Evolutionary conservation across 768 basidiomycete species (phyloP), one percentile per base, ranked within the genome.

Genomic region (Daedalea quercina): DNA sequence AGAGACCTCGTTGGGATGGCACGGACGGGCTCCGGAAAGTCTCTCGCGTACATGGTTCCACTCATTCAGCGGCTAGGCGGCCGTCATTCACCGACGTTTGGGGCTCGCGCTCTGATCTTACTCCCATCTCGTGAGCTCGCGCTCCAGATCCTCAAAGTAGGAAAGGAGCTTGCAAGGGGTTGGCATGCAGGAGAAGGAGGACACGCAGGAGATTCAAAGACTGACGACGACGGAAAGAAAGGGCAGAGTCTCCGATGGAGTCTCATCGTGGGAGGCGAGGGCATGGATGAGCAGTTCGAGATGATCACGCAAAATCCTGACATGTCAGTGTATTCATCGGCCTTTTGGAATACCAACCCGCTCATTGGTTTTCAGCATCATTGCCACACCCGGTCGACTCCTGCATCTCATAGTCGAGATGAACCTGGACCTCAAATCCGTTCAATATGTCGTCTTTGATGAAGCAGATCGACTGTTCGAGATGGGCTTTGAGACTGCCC

Each of bases 381-480:
- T 99, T 59, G 95, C 96, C 22, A 99, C 96, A 11, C 96, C 96
- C 17, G 96, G 96, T 54, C 93, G 96, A 57, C 76, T 99, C 31
- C 81, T 99, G n/a, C 96, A 99, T 71, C 78, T 99, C 22, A 78
- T 90, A 48, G 90, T 98, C 47, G 96, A 99, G 72, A 98, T 98
- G 95, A 89, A 88, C 56, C 73, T 96, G 46, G 92, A 95, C 64
- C 75, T 99, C 24, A 82, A 87, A 47, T 85, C 88, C 0, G 76
- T 94, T 4, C 84, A 94, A 69, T 92, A 90, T 54, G 82, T 94
- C 55, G 90, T 98, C 22, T 97, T 97, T 62, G 96, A 99, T 64
- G 96, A 99, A 70, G 96, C 96, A 0, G 96, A 99, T 68, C 87
- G 96, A 31, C 81, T 99, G 11, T 99, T 99, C 68, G 96, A 99